These are phyloP conservation scores for Phytophthora cryptogea DNA, from an alignment of 352 stramenopile species.

Conservation along the genomic window DNA sequence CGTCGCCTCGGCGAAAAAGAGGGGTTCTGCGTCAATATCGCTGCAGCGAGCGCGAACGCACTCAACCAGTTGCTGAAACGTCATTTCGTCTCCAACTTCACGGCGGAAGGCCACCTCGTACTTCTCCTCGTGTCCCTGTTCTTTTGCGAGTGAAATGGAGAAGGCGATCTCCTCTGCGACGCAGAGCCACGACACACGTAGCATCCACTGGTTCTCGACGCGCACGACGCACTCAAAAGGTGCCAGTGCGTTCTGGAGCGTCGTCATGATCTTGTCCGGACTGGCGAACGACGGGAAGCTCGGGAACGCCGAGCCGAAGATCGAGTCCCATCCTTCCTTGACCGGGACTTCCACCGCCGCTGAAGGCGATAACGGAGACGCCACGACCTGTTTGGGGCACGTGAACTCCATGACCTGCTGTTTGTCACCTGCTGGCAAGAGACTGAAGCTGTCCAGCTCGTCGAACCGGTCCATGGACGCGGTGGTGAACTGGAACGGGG, in stretches of 20 bases:
- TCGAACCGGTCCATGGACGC: slow-evolving; percentile 21
- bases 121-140: slow-evolving; percentile 21
- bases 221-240: slow-evolving; percentile 50
- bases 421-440: slow-evolving; percentile 8
- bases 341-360: slow-evolving; percentile 55
- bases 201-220: slow-evolving; percentile 42
- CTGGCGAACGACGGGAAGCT: slow-evolving; percentile 47
- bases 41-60: slow-evolving; percentile 56
- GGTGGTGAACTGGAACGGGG: slow-evolving; percentile 48
- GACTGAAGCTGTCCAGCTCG: slow-evolving; percentile 25
- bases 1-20: slow-evolving; percentile 55
- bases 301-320: slow-evolving; percentile 60
- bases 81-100: slow-evolving; percentile 52
- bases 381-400: slow-evolving; percentile 10
- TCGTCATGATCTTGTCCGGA: slow-evolving; percentile 56
- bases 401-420: slow-evolving; percentile 7
- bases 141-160: slow-evolving; percentile 51
- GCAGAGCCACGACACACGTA: slow-evolving; percentile 59
- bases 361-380: slow-evolving; percentile 56
- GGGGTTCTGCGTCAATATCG: slow-evolving; percentile 61
- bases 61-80: slow-evolving; percentile 60
- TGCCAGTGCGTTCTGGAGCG: slow-evolving; percentile 46
- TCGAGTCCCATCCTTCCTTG: slow-evolving; percentile 44
- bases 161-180: slow-evolving; percentile 75
- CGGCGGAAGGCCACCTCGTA: slow-evolving; percentile 71